A percentile compares a stretch with the other conserved stretches of the same genome.
phyloP scores from a whole-genome alignment of 2,329 filamentous ascomycete genomes.

The Aspergillus sergii region DNA sequence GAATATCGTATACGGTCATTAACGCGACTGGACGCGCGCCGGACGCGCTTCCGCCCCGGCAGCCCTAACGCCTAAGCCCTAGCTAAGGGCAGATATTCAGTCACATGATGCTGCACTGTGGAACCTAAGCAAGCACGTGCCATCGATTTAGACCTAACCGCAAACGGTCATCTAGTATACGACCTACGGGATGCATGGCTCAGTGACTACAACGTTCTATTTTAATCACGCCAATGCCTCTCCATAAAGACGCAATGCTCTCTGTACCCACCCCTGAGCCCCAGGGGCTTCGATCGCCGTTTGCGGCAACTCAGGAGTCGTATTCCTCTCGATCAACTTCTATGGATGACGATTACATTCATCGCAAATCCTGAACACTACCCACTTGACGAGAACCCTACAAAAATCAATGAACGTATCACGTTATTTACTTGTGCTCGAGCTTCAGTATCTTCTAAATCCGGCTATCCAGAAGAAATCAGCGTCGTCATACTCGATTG shows the following conservation, averaged over 20 bases:
- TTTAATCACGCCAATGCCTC: not conserved
- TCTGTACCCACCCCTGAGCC: not conserved
- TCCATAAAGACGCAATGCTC: not conserved
- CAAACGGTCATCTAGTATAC: slow-evolving; percentile 10
- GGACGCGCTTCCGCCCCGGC: slow-evolving; percentile 22
- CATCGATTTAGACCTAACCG: not conserved
- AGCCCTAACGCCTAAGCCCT: slow-evolving; percentile 31
- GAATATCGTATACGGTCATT: slow-evolving; percentile 8
- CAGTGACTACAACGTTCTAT: not conserved
- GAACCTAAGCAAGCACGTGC: not conserved
- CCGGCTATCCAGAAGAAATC: not conserved
- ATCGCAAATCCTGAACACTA: not conserved
- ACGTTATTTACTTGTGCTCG: not conserved
- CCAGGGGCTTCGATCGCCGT: not conserved
- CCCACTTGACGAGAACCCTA: not conserved
- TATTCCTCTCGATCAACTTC: not conserved
- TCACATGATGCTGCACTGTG: slow-evolving; percentile 6
- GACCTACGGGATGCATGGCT: not conserved
- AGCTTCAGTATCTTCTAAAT: not conserved
- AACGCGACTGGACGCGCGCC: slow-evolving; percentile 28
- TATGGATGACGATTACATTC: slow-evolving; percentile 11
- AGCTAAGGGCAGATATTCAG: slow-evolving; percentile 1
- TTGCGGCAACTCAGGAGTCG: slow-evolving; percentile 1
- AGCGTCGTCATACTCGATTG: not conserved
- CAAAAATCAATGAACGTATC: not conserved